phyloP scores from a whole-genome alignment of 1,139 yeast genomes.

The Magnusiomyces suaveolens region DNA sequence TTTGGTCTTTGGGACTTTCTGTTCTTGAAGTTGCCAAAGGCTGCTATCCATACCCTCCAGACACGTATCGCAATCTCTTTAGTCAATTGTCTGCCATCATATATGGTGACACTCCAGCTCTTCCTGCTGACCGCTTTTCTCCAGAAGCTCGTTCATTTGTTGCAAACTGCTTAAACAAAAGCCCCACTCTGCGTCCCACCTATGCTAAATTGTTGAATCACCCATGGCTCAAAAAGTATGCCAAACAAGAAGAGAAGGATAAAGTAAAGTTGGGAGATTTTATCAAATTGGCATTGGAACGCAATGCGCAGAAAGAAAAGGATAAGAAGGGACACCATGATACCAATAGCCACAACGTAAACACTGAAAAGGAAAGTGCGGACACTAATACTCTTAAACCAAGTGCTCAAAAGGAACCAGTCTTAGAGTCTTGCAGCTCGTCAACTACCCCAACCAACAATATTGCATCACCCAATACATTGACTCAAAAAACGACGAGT shows the following conservation, averaged over 20 bases:
- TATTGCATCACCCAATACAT: too few relatives aligned
- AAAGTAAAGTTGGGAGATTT: conserved; percentile 39
- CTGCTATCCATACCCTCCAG: conserved; percentile 90
- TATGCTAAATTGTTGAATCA: conserved; percentile 64
- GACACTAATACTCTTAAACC: neutral
- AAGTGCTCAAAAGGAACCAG: too few relatives aligned
- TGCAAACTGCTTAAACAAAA: conserved; percentile 65
- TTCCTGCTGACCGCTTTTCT: conserved; percentile 51
- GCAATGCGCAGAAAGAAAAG: neutral
- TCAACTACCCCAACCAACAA: too few relatives aligned
- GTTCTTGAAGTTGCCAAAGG: conserved; percentile 87
- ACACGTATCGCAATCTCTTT: conserved; percentile 79
- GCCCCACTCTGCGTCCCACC: conserved; percentile 74
- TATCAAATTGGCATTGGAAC: conserved; percentile 26
- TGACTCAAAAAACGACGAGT: too few relatives aligned
- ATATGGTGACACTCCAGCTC: conserved; percentile 85
- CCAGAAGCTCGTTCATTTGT: conserved; percentile 78
- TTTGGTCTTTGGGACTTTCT: conserved; percentile 91
- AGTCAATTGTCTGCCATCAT: conserved; percentile 92
- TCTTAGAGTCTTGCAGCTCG: too few relatives aligned
- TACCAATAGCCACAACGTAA: too few relatives aligned
- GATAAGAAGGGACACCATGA: neutral
- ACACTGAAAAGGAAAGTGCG: neutral
- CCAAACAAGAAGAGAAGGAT: conserved; percentile 24
- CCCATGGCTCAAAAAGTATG: conserved; percentile 62